A percentile compares a stretch with the other conserved stretches of the same genome.
phyloP scores from a whole-genome alignment of 1,284 basidiomycete genomes.

The Singerocomus rubriflavus region DNA sequence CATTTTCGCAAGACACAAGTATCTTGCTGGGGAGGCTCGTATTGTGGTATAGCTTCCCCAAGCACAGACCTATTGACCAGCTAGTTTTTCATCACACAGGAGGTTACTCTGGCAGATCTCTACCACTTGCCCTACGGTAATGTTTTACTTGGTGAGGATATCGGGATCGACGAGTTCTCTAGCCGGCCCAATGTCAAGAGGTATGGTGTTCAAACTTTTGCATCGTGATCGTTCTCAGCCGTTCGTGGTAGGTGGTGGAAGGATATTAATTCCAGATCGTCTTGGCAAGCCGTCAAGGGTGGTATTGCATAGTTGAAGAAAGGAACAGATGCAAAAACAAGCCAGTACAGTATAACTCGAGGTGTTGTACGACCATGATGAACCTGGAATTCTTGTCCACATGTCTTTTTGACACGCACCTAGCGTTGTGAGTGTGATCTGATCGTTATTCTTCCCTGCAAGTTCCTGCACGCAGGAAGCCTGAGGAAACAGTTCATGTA shows the following conservation, averaged over 20 bases:
- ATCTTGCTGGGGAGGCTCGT: constrained; percentile 43
- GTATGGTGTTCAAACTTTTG: constrained; percentile 17
- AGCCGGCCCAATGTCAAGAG: constrained; percentile 37
- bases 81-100: constrained; percentile 21
- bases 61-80: background rate
- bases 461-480: too few species aligned
- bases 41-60: background rate
- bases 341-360: background rate
- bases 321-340: background rate
- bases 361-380: too few species aligned
- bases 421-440: too few species aligned
- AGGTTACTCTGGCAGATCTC: constrained; percentile 50
- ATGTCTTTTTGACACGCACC: too few species aligned
- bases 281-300: constrained; percentile 40
- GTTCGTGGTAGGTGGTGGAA: constrained; percentile 39
- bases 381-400: too few species aligned
- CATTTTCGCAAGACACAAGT: constrained; percentile 44
- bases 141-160: constrained; percentile 18
- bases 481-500: too few species aligned
- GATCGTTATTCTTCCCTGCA: too few species aligned
- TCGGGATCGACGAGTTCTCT: constrained; percentile 33
- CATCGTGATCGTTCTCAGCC: background rate
- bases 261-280: constrained; percentile 35
- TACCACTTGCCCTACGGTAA: constrained; percentile 49
- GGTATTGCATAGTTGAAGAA: constrained; percentile 20